phyloP scores from a whole-genome alignment of 768 basidiomycete genomes.

The Hygrophoropsis aurantiaca region DNA sequence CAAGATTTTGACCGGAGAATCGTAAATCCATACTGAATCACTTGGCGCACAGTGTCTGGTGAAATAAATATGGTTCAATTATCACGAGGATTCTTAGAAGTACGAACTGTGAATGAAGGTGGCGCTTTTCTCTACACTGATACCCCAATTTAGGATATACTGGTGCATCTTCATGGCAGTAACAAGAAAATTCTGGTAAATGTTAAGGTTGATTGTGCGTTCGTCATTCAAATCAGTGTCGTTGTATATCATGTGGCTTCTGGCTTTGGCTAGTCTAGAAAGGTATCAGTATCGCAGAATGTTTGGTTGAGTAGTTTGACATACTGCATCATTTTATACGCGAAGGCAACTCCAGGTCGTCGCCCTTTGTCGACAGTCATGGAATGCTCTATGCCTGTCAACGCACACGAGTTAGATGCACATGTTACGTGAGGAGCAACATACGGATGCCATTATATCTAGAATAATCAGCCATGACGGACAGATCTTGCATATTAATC shows the following conservation, averaged over 20 bases:
- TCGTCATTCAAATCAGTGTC: conserved; percentile 69
- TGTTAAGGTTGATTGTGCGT: conserved; percentile 68
- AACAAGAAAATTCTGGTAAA: conserved; percentile 84
- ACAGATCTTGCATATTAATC: conserved; percentile 74
- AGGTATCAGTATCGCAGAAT: conserved; percentile 7
- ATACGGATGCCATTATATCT: conserved; percentile 64
- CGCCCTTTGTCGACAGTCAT: conserved; percentile 70
- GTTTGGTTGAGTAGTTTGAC: conserved; percentile 20
- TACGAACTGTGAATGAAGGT: conserved; percentile 57
- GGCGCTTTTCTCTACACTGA: conserved; percentile 40
- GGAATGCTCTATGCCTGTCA: conserved; percentile 61
- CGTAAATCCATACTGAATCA: conserved; percentile 56
- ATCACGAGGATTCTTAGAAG: neutral
- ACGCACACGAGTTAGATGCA: conserved; percentile 1
- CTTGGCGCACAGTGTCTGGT: conserved; percentile 61
- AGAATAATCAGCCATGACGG: conserved; percentile 76
- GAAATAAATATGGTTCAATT: neutral
- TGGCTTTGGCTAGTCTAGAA: conserved; percentile 65
- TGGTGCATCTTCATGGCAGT: conserved; percentile 84
- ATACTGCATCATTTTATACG: conserved; percentile 74
- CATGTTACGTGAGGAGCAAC: conserved; percentile 14
- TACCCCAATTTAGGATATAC: conserved; percentile 68
- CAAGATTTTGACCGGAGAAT: conserved; percentile 48
- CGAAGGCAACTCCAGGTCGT: conserved; percentile 62
- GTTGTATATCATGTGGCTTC: conserved; percentile 77